Percentiles rank a stretch among this genome's conserved stretches.
These are phyloP conservation scores for Heracleum sosnowskyi DNA, from an alignment of 129 eudicot genomes.

Conservation along the genomic window DNA sequence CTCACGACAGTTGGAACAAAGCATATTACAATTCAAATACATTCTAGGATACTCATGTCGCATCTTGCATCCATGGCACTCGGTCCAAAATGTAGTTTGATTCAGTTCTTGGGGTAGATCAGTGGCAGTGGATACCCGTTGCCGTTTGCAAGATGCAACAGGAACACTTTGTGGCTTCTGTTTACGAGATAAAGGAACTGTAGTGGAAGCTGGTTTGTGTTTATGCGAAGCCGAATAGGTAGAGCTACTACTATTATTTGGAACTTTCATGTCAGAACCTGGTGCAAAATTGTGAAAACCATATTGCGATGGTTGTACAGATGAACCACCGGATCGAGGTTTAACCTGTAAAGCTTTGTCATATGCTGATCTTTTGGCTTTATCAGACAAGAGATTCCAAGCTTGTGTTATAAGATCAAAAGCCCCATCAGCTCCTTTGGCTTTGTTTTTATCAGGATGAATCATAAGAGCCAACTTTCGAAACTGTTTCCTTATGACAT, in stretches of 20 bases:
- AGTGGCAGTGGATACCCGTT: conserved; percentile 9
- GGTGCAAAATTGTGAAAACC: conserved; percentile 45
- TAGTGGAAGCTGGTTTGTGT: conserved; percentile 1
- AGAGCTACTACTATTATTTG: neutral
- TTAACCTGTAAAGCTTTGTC: conserved; percentile 29
- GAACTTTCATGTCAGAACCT: conserved; percentile 5
- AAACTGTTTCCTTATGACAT: conserved; percentile 53
- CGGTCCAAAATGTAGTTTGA: conserved; percentile 70
- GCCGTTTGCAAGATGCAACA: conserved; percentile 6
- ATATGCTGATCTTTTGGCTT: conserved; percentile 43
- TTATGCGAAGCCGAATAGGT: neutral
- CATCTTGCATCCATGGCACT: conserved; percentile 75
- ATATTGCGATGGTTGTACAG: conserved; percentile 33
- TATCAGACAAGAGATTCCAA: conserved; percentile 77
- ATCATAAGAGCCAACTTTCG: conserved; percentile 68
- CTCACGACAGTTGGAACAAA: conserved; percentile 73
- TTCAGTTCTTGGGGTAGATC: conserved; percentile 23
- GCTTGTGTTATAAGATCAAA: conserved; percentile 73
- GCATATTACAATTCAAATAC: conserved; percentile 66
- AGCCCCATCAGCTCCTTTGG: conserved; percentile 90
- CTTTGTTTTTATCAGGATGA: conserved; percentile 89
- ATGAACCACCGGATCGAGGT: conserved; percentile 25
- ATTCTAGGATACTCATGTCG: conserved; percentile 74
- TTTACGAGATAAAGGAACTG: neutral
- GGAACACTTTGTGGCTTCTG: neutral